Evolutionary conservation across 23 red algal genomes (phyloP).

Genomic region (Agarophyton chilense): DNA sequence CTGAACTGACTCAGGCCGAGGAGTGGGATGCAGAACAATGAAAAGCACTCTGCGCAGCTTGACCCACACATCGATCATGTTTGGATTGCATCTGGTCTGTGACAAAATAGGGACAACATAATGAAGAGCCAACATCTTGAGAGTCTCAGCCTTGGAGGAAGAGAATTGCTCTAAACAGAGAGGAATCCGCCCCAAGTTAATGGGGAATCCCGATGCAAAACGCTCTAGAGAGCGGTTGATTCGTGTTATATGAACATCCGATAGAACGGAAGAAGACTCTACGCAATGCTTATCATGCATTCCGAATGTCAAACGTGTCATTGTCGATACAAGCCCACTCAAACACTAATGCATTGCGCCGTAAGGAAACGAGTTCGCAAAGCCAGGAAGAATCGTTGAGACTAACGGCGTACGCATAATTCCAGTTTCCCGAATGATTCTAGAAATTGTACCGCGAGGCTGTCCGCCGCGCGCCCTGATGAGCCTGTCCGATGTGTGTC

Average conservation of each 20-base stretch:
- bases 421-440: too few relatives aligned
- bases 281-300: background rate
- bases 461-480: too few relatives aligned
- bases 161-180: background rate
- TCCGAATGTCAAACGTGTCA: background rate
- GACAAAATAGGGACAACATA: constrained; percentile 1
- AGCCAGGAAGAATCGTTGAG: background rate
- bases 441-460: too few relatives aligned
- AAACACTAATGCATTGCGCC: constrained; percentile 20
- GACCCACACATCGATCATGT: background rate
- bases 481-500: background rate
- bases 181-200: background rate
- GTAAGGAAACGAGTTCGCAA: constrained; percentile 1
- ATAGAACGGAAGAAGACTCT: background rate
- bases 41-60: background rate
- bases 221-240: background rate
- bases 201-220: background rate
- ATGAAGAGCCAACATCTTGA: background rate
- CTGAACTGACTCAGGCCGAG: too few relatives aligned
- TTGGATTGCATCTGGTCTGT: background rate
- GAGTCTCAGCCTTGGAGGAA: background rate
- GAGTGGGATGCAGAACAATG: background rate
- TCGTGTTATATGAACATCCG: background rate
- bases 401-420: too few relatives aligned
- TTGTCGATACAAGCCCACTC: background rate